Evolutionary conservation across 1,284 basidiomycete species (phyloP).

Genomic region (Ceratobasidium sp.): DNA sequence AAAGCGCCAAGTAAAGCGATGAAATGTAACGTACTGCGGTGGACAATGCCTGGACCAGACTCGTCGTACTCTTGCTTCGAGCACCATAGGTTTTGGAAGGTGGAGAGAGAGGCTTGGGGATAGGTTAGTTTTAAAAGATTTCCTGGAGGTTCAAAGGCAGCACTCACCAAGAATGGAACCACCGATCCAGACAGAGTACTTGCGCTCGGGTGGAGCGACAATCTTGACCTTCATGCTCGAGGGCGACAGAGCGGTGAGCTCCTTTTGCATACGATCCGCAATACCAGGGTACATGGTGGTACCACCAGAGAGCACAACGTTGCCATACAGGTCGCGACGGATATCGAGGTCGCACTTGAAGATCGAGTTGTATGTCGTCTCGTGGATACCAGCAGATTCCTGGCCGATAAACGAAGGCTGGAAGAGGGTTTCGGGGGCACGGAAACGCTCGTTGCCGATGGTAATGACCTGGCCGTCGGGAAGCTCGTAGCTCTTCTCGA

Average conservation of each 20-base stretch:
- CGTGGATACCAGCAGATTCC: slow-evolving; percentile 68
- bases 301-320: slow-evolving; percentile 71
- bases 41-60: slow-evolving; percentile 82
- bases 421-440: slow-evolving; percentile 69
- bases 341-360: slow-evolving; percentile 71
- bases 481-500: slow-evolving; percentile 72
- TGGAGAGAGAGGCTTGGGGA: slow-evolving; percentile 82
- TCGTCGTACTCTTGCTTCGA: slow-evolving; percentile 94
- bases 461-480: slow-evolving; percentile 73
- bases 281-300: slow-evolving; percentile 72
- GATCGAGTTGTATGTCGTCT: slow-evolving; percentile 73
- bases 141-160: background rate
- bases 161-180: slow-evolving; percentile 79
- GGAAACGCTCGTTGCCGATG: slow-evolving; percentile 72
- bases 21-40: slow-evolving; percentile 61
- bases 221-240: slow-evolving; percentile 79
- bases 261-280: slow-evolving; percentile 72
- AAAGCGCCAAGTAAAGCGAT: background rate
- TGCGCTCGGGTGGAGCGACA: slow-evolving; percentile 89
- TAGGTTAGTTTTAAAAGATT: background rate
- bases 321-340: slow-evolving; percentile 56
- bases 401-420: slow-evolving; percentile 68
- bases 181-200: slow-evolving; percentile 99
- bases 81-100: slow-evolving; percentile 95
- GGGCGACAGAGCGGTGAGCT: slow-evolving; percentile 67